phyloP scores from a whole-genome alignment of 2,329 filamentous ascomycete species.

The Plenodomus lindquistii region DNA sequence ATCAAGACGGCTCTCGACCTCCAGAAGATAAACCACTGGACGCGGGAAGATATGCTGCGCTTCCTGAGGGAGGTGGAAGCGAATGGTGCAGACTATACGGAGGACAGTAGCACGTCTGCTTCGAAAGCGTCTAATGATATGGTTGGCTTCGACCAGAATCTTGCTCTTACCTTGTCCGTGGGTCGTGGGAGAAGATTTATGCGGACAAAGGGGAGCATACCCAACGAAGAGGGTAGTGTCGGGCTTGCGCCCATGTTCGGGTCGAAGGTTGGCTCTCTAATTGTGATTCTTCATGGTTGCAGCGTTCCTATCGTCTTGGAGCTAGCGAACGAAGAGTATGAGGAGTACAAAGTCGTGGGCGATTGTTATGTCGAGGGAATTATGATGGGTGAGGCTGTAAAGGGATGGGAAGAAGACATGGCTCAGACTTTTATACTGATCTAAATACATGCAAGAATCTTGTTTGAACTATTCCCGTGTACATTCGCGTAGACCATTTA shows the following conservation, averaged over 20 bases:
- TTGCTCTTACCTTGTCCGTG: slow-evolving; percentile 10
- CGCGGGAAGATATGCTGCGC: slow-evolving; percentile 7
- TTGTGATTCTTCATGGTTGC: slow-evolving; percentile 20
- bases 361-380: slow-evolving; percentile 20
- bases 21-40: slow-evolving; percentile 6
- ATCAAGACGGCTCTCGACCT: slow-evolving; percentile 7
- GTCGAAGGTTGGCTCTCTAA: neutral
- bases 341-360: slow-evolving; percentile 14
- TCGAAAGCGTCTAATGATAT: neutral
- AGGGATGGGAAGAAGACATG: slow-evolving; percentile 7
- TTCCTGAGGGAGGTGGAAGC: slow-evolving; percentile 10
- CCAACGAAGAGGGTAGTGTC: neutral
- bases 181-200: slow-evolving; percentile 15
- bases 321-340: slow-evolving; percentile 1
- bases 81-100: slow-evolving; percentile 9
- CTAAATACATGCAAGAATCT: too few relatives aligned
- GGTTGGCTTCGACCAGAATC: neutral
- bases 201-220: slow-evolving; percentile 10
- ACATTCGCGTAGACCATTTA: too few relatives aligned
- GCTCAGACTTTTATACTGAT: neutral
- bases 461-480: too few relatives aligned
- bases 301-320: slow-evolving; percentile 20
- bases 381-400: slow-evolving; percentile 20
- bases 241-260: slow-evolving; percentile 2
- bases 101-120: slow-evolving; percentile 8